A percentile compares a stretch with the other conserved stretches of the same genome.
Evolutionary conservation across 192 early-diverging fungal genomes (phyloP).

Genomic region (Chytriomyces hyalinus): DNA sequence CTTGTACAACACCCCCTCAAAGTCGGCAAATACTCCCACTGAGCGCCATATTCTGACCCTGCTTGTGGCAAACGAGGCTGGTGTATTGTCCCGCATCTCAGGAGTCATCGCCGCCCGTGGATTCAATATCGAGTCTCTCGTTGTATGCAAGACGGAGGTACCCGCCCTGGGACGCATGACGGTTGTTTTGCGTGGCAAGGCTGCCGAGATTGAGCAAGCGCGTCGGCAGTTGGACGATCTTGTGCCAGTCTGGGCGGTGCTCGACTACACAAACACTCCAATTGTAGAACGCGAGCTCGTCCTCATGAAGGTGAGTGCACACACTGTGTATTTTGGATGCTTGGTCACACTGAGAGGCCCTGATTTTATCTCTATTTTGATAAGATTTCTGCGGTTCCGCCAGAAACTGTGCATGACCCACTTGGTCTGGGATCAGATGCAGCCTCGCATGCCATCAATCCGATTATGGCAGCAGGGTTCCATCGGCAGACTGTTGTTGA

Average conservation of each 20-base stretch:
- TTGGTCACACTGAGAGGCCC: too few relatives aligned
- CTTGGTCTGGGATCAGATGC: constrained; percentile 17
- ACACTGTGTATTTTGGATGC: constrained; percentile 40
- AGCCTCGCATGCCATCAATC: constrained; percentile 42
- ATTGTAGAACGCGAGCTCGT: constrained; percentile 93
- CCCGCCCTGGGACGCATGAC: constrained; percentile 93
- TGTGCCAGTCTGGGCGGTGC: constrained; percentile 96
- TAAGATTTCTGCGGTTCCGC: constrained; percentile 13
- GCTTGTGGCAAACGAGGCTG: constrained; percentile 73
- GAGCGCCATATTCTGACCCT: constrained; percentile 93
- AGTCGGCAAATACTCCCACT: constrained; percentile 49
- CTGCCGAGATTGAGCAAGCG: constrained; percentile 87
- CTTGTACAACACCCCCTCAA: constrained; percentile 89
- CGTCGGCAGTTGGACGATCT: constrained; percentile 93
- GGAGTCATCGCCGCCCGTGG: constrained; percentile 89
- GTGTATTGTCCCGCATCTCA: constrained; percentile 58
- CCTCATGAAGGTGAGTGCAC: constrained; percentile 77
- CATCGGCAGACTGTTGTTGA: constrained; percentile 82
- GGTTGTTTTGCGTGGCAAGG: constrained; percentile 88
- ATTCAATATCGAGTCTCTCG: constrained; percentile 97
- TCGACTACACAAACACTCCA: constrained; percentile 90
- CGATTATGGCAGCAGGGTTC: constrained; percentile 61
- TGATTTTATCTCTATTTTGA: too few relatives aligned
- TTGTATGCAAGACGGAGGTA: constrained; percentile 95
- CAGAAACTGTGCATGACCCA: constrained; percentile 12